phyloP scores from a whole-genome alignment of 768 basidiomycete genomes.

The Russula virescens region DNA sequence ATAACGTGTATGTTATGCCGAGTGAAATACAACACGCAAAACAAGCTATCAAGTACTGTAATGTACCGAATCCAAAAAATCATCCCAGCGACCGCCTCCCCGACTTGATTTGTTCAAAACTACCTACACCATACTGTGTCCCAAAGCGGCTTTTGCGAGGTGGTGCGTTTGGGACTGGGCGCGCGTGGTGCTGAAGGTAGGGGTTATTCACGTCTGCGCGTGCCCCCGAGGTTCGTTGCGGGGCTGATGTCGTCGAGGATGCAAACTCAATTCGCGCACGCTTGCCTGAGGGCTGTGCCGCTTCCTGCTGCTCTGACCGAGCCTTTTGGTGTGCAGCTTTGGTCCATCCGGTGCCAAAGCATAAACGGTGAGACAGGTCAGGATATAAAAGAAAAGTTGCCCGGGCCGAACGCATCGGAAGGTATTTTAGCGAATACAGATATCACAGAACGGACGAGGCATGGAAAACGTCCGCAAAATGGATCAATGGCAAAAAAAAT shows the following conservation, averaged over 20 bases:
- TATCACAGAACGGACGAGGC: not conserved
- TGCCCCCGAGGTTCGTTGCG: slow-evolving; percentile 2
- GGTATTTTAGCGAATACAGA: not conserved
- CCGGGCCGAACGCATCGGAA: not conserved
- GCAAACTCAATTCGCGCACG: slow-evolving; percentile 42
- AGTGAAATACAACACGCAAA: not conserved
- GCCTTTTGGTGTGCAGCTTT: slow-evolving; percentile 39
- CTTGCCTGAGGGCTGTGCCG: slow-evolving; percentile 32
- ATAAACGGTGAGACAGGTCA: not conserved
- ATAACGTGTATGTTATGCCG: not conserved
- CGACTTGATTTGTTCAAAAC: slow-evolving; percentile 9
- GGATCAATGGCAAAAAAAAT: not conserved
- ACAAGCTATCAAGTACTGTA: not conserved
- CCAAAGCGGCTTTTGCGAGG: slow-evolving; percentile 19
- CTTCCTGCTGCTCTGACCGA: slow-evolving; percentile 38
- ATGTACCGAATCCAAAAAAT: not conserved
- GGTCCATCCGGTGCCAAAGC: not conserved
- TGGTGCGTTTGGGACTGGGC: slow-evolving; percentile 2
- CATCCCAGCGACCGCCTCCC: slow-evolving; percentile 8
- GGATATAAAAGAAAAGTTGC: too few relatives aligned
- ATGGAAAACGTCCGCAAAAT: not conserved
- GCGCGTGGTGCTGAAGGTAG: slow-evolving; percentile 17
- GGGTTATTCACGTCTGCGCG: slow-evolving; percentile 13
- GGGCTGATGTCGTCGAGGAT: slow-evolving; percentile 22
- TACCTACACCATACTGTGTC: slow-evolving; percentile 4